Evolutionary conservation across 108 stramenopile genomes (phyloP).

Genomic region (Fragilariopsis cylindrus): DNA sequence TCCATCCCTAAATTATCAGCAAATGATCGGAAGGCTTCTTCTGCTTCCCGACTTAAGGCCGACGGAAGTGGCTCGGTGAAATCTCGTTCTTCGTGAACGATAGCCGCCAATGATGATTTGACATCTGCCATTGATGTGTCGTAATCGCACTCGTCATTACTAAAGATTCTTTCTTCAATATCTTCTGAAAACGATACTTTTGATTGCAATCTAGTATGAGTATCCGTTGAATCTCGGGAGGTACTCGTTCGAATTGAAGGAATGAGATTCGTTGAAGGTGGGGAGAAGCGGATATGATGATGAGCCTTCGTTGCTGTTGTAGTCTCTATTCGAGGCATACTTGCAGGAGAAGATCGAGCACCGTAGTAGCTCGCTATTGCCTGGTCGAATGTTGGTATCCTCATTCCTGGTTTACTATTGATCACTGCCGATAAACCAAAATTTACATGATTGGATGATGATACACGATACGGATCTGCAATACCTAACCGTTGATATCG

Average conservation of each 20-base stretch:
- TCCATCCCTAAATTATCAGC: constrained; percentile 5
- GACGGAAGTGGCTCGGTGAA: constrained; percentile 11
- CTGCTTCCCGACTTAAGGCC: constrained; percentile 11
- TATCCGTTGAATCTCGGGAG: constrained; percentile 19
- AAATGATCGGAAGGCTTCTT: constrained; percentile 9
- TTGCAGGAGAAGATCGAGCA: too few relatives aligned
- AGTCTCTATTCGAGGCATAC: background rate
- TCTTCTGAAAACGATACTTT: constrained; percentile 31
- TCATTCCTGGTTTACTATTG: background rate
- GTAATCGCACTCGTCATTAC: background rate
- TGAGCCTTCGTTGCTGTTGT: background rate
- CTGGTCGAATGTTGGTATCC: constrained; percentile 1
- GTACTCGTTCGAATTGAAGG: constrained; percentile 6
- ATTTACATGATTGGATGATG: background rate
- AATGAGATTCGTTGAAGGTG: background rate
- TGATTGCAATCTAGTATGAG: background rate
- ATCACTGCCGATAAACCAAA: too few relatives aligned
- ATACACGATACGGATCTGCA: background rate
- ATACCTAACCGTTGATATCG: background rate
- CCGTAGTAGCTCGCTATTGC: background rate
- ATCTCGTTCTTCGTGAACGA: constrained; percentile 1
- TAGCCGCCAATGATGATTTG: constrained; percentile 13
- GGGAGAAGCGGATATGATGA: background rate
- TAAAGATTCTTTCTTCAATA: constrained; percentile 16
- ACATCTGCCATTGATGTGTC: background rate